Conservation (phyloP, 495 filamentous ascomycete genomes). For the Podospora pseudopauciseta region DNA sequence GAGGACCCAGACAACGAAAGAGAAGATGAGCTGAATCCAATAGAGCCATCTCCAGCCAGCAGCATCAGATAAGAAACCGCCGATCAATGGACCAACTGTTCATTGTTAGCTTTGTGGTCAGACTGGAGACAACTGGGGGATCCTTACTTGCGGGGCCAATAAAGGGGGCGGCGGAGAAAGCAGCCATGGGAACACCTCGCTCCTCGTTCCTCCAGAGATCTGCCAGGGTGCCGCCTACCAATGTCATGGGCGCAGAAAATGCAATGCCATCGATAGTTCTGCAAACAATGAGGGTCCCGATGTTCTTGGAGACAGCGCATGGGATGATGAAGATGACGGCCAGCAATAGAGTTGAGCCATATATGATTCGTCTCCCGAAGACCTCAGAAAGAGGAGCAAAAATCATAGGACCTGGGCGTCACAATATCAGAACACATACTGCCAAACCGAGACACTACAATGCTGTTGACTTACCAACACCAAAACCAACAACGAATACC, state of each 20-base stretch:
- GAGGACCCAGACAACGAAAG: constrained; percentile 60
- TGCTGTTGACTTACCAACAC: constrained; percentile 48
- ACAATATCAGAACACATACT: constrained; percentile 5
- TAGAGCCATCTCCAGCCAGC: constrained; percentile 81
- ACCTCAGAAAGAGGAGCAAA: constrained; percentile 78
- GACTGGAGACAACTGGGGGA: not conserved
- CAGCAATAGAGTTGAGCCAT: constrained; percentile 57
- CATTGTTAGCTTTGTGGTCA: not conserved
- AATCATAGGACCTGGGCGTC: constrained; percentile 55
- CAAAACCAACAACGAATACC: constrained; percentile 76
- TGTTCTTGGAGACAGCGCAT: constrained; percentile 70
- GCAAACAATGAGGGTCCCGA: constrained; percentile 67
- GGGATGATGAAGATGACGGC: constrained; percentile 76
- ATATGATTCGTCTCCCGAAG: constrained; percentile 64
- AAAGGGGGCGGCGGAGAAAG: constrained; percentile 76
- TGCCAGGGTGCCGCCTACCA: constrained; percentile 76
- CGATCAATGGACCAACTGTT: constrained; percentile 62
- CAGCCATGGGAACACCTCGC: constrained; percentile 81
- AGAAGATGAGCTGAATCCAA: constrained; percentile 74
- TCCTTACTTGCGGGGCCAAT: constrained; percentile 63
- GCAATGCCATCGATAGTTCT: constrained; percentile 75
- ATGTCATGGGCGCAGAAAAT: constrained; percentile 78
- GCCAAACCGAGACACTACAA: not conserved
- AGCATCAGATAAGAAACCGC: constrained; percentile 67
- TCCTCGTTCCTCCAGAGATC: constrained; percentile 81